phyloP scores from a whole-genome alignment of 1,139 yeast species.

The Yamadazyma blattariae region DNA sequence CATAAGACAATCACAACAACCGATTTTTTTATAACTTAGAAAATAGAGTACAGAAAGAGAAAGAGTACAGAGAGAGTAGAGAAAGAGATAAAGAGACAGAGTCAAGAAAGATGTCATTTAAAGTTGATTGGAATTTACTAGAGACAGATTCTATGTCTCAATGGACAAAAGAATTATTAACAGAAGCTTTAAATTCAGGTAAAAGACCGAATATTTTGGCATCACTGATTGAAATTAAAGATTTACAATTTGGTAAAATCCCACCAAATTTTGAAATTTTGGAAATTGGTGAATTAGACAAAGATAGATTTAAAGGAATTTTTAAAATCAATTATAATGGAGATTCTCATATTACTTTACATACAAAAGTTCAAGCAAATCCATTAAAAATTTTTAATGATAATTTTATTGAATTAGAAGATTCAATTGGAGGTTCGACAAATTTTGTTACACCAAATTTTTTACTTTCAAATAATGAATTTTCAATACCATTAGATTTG shows the following conservation, averaged over 20 bases:
- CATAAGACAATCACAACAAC: too few species aligned
- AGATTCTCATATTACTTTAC: slow-evolving; percentile 74
- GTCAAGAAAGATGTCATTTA: slow-evolving; percentile 72
- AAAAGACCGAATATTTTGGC: slow-evolving; percentile 75
- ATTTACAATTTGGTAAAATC: slow-evolving; percentile 71
- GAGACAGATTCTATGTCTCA: slow-evolving; percentile 64
- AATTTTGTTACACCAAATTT: slow-evolving; percentile 65
- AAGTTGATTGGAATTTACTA: slow-evolving; percentile 76
- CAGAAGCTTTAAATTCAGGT: slow-evolving; percentile 76
- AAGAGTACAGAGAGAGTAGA: too few species aligned
- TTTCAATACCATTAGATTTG: slow-evolving; percentile 76
- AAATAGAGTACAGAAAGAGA: too few species aligned
- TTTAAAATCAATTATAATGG: slow-evolving; percentile 81
- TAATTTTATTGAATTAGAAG: slow-evolving; percentile 42
- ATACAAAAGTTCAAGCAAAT: slow-evolving; percentile 83
- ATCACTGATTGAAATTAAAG: slow-evolving; percentile 68
- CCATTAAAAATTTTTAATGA: slow-evolving; percentile 68
- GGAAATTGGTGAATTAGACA: slow-evolving; percentile 82
- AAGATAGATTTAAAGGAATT: slow-evolving; percentile 79
- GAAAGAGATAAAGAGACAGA: too few species aligned
- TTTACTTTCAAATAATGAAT: slow-evolving; percentile 62
- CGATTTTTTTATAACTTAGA: too few species aligned
- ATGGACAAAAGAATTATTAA: slow-evolving; percentile 67
- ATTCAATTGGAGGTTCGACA: slow-evolving; percentile 20
- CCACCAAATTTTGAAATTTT: slow-evolving; percentile 80